Conservation (phyloP, 2,329 filamentous ascomycete species). For the Passalora sequoiae region DNA sequence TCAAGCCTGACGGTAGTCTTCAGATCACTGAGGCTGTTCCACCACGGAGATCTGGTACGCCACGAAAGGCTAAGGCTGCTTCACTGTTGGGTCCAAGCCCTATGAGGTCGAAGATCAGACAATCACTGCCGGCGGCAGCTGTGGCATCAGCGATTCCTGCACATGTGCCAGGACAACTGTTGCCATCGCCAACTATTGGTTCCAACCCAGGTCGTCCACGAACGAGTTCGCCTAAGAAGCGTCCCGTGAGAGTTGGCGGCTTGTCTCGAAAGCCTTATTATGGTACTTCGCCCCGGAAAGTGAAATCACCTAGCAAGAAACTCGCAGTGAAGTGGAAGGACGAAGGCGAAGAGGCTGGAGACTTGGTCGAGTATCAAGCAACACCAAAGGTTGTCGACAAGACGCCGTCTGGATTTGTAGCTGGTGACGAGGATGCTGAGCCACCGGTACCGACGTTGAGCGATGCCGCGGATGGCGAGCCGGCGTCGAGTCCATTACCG, state of each 20-base stretch:
- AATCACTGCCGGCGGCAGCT: conserved; percentile 15
- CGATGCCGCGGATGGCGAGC: conserved; percentile 29
- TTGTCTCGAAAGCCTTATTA: conserved; percentile 55
- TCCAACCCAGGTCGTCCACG: conserved; percentile 36
- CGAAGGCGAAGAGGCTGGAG: conserved; percentile 75
- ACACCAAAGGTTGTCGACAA: conserved; percentile 67
- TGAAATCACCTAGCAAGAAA: conserved; percentile 57
- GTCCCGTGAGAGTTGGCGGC: conserved; percentile 51
- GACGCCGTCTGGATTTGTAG: conserved; percentile 45
- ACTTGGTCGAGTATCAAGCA: conserved; percentile 80
- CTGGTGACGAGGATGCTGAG: conserved; percentile 12
- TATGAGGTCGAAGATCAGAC: conserved; percentile 42
- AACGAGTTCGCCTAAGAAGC: conserved; percentile 71
- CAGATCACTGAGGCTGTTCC: conserved; percentile 61
- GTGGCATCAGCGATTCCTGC: conserved; percentile 20
- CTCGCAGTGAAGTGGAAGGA: conserved; percentile 87
- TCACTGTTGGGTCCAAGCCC: conserved; percentile 46
- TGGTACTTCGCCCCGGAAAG: conserved; percentile 68
- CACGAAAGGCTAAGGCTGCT: conserved; percentile 60
- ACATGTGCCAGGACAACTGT: conserved; percentile 23
- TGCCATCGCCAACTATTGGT: conserved; percentile 13
- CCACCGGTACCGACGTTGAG: conserved; percentile 47
- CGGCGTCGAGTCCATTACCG: conserved; percentile 41
- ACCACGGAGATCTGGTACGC: conserved; percentile 67
- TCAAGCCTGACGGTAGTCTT: conserved; percentile 78